A percentile compares a stretch with the other conserved stretches of the same genome.
Evolutionary conservation across 768 basidiomycete genomes (phyloP).

Genomic region (Tubosaeta sp.): DNA sequence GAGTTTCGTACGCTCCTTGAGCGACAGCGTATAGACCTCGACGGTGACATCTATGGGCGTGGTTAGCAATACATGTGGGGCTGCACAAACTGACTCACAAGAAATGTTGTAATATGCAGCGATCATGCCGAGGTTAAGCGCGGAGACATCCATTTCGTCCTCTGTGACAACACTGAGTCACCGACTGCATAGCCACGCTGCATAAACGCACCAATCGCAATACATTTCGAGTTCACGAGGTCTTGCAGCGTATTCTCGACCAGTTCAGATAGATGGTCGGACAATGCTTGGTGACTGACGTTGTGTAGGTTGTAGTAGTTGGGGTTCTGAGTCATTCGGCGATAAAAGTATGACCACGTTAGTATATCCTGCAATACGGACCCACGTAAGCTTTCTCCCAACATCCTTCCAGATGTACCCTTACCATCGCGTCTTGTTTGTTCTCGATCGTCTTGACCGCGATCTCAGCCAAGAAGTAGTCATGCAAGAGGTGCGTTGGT

Average conservation of each 20-base stretch:
- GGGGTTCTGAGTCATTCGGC: constrained; percentile 96
- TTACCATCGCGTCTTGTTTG: constrained; percentile 93
- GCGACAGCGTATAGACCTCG: constrained; percentile 92
- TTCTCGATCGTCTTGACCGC: constrained; percentile 99
- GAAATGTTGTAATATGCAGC: constrained; percentile 95
- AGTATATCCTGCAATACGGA: constrained; percentile 68
- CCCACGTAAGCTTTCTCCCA: background rate
- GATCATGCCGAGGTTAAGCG: constrained; percentile 97
- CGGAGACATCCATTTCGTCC: constrained; percentile 90
- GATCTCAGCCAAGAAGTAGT: constrained; percentile 97
- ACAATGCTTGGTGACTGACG: constrained; percentile 92
- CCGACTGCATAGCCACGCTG: background rate
- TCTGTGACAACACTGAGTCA: constrained; percentile 33
- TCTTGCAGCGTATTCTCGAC: constrained; percentile 92
- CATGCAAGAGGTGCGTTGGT: constrained; percentile 85
- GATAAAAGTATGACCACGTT: constrained; percentile 98
- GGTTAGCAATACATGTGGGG: background rate
- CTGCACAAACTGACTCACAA: constrained; percentile 44
- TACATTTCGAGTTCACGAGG: constrained; percentile 92
- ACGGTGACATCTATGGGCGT: constrained; percentile 76
- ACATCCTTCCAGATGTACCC: background rate
- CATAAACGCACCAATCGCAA: constrained; percentile 64
- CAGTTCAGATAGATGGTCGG: constrained; percentile 92
- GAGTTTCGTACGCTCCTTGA: constrained; percentile 95
- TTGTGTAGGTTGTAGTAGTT: constrained; percentile 94